These are phyloP conservation scores for Mycena belliarum DNA, from an alignment of 768 basidiomycete species.

Conservation along the genomic window DNA sequence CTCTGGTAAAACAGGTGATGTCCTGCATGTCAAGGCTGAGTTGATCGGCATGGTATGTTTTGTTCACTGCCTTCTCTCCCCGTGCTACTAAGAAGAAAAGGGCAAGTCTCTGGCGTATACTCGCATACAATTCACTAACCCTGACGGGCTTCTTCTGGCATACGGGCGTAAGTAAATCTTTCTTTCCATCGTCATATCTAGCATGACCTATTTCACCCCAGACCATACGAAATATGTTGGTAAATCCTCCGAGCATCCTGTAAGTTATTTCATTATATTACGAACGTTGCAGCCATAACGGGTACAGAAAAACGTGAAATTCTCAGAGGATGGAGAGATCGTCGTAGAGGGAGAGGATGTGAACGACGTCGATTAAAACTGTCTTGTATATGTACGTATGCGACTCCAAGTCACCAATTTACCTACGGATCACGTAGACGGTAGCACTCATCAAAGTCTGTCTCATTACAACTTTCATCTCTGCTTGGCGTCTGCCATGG, in stretches of 20 bases:
- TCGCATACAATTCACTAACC: slow-evolving; percentile 70
- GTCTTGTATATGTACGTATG: neutral
- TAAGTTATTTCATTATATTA: slow-evolving; percentile 22
- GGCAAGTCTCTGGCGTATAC: slow-evolving; percentile 83
- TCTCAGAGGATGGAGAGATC: slow-evolving; percentile 75
- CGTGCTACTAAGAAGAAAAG: slow-evolving; percentile 30
- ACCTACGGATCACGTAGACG: too few species aligned
- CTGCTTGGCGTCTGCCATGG: neutral
- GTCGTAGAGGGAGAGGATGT: slow-evolving; percentile 66
- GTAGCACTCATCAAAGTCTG: too few species aligned
- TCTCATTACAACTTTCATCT: too few species aligned
- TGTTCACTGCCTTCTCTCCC: neutral
- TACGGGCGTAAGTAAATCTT: slow-evolving; percentile 62
- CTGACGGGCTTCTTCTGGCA: slow-evolving; percentile 69
- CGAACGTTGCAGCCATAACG: neutral
- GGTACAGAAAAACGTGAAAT: slow-evolving; percentile 68
- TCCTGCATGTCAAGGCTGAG: slow-evolving; percentile 61
- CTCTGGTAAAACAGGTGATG: slow-evolving; percentile 70
- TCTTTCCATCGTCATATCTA: slow-evolving; percentile 6
- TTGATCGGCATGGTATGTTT: slow-evolving; percentile 68
- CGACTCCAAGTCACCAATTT: too few species aligned
- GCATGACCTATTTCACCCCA: too few species aligned
- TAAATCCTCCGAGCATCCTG: slow-evolving; percentile 54
- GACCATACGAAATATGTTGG: slow-evolving; percentile 88
- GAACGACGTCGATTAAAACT: slow-evolving; percentile 28